Base-by-base conservation (phyloP, 1,284 basidiomycete genomes). In the Cutaneotrichosporon sp. region DNA sequence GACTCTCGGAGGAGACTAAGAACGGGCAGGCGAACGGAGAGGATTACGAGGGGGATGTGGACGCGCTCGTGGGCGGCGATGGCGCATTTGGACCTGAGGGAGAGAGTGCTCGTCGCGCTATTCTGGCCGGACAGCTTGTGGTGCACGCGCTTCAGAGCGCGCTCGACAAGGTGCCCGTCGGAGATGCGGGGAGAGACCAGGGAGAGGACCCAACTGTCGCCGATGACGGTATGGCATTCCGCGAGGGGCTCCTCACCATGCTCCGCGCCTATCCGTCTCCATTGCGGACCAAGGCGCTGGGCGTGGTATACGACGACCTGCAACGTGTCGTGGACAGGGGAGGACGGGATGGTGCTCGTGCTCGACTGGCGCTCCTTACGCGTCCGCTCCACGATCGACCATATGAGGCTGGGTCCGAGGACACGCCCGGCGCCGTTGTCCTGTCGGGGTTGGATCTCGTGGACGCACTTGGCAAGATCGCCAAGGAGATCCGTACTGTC, bases 41-140 rank as follows among this genome's bases (percentile, higher is more conserved):
- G 14, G 50, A 49, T 4, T 57, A 45, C 20, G 55, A 55, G 16
- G 60, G 57, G 1, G 55, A 64, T 37, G 55, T 37, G 1, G 63
- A 61, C 20, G 67, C 61, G 8, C 51, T 65, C 10, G 60, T 56
- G 10, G 67, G 68, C 17, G 74, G 74, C 3, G 66, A 71, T 47
- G 70, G 72, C 8, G 67, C 71, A 1, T 75, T 75, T 44, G 74
- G 74, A 4, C 61, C 62, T 8, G 66, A 71, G 31, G 74, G 72
- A 1, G 74, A 75, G 57, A 61, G 67, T 16, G 72, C 72, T 0
- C 61, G 75, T n/a, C 65, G 67, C 52, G 63, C 70, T 3, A 75
- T 76, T 47, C 60, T 76, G 33, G 57, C 64, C 1, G 75, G 75
- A 29, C 68, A 74, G 50, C 60, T 76, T 16, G 70, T 75, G 26